Evolutionary conservation across 1,284 basidiomycete genomes (phyloP), one percentile per base, ranked within the genome.

Genomic region (Phenoliferia sp.): DNA sequence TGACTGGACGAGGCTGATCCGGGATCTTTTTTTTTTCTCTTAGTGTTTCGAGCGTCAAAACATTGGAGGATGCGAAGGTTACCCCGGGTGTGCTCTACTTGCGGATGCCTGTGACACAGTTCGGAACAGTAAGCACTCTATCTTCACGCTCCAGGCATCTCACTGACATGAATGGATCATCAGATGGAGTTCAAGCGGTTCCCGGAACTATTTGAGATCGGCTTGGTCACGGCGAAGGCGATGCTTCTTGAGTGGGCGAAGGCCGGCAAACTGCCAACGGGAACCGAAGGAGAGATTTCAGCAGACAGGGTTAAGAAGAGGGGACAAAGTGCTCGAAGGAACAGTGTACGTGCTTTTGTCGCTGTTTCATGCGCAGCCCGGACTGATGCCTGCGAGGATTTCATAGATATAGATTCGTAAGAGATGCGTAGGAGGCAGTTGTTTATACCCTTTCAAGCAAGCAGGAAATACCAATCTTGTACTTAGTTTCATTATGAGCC

Each of bases 41-140:
- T 73, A 95, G 93, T 80, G 95, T 97, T 1, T 95, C 95, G 69
- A 94, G 92, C 71, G 93, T 98, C 39, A 91, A 89, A 77, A 95
- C 91, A 16, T 83, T 99, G 12, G 94, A 97, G 78, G 94, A 95
- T 71, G 94, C 94, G 31, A 99, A 99, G 79, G 85, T 85, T 3
- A 85, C 89, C 5, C 89, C 89, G 6, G 90, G 90, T 0, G 94
- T 92, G 77, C 81, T 97, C 59, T 99, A 99, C 78, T 88, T 97
- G 80, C 86, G 88, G 66, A 92, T 99, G 90, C 96, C 96, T 0
- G 64, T 73, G 34, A 73, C 72, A 3, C 68, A 71, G 36, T 73
- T 71, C 36, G 72, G 72, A 29, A 73, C 72, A 26, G 70, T 72
- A 7, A 48, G 70, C 50, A 33, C 33, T 35, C 29, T 44, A 22